A percentile compares a stretch with the other conserved stretches of the same genome.
These are phyloP conservation scores for Saccharomyces hybrid DNA, from an alignment of 1,139 yeast genomes.

Conservation along the genomic window DNA sequence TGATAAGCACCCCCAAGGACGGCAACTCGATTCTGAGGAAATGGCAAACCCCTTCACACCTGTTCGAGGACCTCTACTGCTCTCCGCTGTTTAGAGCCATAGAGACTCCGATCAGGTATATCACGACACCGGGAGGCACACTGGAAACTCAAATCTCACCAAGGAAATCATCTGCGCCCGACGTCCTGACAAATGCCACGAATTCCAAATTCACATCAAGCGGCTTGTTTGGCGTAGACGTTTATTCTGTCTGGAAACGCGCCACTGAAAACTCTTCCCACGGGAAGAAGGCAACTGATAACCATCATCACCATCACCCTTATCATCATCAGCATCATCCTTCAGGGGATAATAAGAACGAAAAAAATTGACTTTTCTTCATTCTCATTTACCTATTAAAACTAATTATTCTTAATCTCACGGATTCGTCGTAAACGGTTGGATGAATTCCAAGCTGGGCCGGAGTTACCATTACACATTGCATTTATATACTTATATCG, in stretches of 20 bases:
- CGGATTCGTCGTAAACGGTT: not conserved
- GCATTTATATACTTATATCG: not conserved
- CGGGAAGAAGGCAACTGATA: slow-evolving; percentile 2
- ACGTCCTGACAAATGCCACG: slow-evolving; percentile 9
- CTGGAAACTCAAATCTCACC: slow-evolving; percentile 14
- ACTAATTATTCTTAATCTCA: not conserved
- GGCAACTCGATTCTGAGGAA: slow-evolving; percentile 20
- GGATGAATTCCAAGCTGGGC: not conserved
- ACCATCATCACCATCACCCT: not conserved
- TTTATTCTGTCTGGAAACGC: slow-evolving; percentile 48
- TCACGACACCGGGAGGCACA: slow-evolving; percentile 15
- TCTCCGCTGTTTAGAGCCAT: slow-evolving; percentile 29
- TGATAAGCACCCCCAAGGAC: slow-evolving; percentile 25
- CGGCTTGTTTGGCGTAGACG: slow-evolving; percentile 51
- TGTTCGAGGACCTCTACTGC: slow-evolving; percentile 30
- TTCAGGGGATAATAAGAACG: not conserved
- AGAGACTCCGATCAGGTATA: slow-evolving; percentile 17
- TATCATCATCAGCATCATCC: slow-evolving; percentile 3
- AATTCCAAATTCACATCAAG: slow-evolving; percentile 24
- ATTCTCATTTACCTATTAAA: not conserved
- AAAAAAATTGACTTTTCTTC: not conserved
- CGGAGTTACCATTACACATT: not conserved
- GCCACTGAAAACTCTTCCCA: slow-evolving; percentile 36
- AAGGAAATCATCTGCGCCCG: slow-evolving; percentile 10
- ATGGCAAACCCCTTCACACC: slow-evolving; percentile 32